Conservation (phyloP, 2,329 filamentous ascomycete species). For the Trichoderma koningii region DNA sequence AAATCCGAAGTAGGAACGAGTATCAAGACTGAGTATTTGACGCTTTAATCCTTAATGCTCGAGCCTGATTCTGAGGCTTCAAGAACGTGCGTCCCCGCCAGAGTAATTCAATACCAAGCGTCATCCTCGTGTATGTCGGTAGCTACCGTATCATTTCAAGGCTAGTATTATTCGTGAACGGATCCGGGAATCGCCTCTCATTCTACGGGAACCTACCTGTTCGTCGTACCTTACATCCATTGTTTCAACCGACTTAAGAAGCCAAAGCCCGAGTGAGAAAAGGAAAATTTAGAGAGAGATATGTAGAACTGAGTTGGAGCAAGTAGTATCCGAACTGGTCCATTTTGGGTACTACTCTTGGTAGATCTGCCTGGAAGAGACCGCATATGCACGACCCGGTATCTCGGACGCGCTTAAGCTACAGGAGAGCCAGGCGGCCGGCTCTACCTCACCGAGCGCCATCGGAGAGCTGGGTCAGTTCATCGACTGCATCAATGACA, state of each 20-base stretch:
- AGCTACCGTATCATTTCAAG: too few relatives aligned
- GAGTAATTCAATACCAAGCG: background rate
- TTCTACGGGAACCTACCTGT: background rate
- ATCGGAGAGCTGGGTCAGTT: background rate
- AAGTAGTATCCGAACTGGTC: too few relatives aligned
- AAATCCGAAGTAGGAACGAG: background rate
- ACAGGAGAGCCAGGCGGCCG: background rate
- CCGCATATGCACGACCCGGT: slow-evolving; percentile 14
- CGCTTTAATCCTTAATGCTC: background rate
- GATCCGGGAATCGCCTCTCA: background rate
- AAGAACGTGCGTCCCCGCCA: background rate
- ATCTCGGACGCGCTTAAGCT: background rate
- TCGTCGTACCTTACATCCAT: background rate
- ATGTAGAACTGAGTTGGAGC: too few relatives aligned
- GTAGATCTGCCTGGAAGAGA: background rate
- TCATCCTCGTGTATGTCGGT: too few relatives aligned
- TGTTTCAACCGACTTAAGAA: too few relatives aligned
- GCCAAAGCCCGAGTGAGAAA: too few relatives aligned
- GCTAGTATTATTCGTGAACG: background rate
- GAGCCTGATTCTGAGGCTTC: too few relatives aligned
- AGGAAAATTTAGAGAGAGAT: too few relatives aligned
- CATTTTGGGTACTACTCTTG: slow-evolving; percentile 2
- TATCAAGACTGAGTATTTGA: background rate
- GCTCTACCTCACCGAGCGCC: background rate
- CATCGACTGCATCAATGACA: too few relatives aligned